phyloP scores from a whole-genome alignment of 2,329 filamentous ascomycete genomes.

The Aspergillus brasiliensis region DNA sequence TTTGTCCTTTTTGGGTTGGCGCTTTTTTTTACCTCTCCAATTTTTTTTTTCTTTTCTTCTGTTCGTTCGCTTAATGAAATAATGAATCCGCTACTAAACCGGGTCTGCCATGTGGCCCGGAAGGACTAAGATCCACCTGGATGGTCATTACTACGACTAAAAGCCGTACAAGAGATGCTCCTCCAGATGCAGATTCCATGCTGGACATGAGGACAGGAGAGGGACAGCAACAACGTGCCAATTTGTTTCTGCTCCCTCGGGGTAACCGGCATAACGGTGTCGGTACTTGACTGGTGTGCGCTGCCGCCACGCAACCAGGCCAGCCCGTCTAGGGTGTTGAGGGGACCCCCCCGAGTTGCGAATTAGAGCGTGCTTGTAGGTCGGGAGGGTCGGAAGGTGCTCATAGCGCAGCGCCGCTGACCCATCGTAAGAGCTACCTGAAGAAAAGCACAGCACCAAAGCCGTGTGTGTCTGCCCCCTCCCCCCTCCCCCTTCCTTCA shows the following conservation, averaged over 20 bases:
- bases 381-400: slow-evolving; percentile 26
- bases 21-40: too few relatives aligned
- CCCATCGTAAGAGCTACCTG: slow-evolving; percentile 26
- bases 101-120: slow-evolving; percentile 23
- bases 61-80: background rate
- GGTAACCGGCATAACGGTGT: slow-evolving; percentile 8
- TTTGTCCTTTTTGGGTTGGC: background rate
- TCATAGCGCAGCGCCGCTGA: slow-evolving; percentile 23
- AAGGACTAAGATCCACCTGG: slow-evolving; percentile 20
- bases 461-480: slow-evolving; percentile 4
- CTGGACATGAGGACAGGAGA: background rate
- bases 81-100: slow-evolving; percentile 6
- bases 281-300: slow-evolving; percentile 14
- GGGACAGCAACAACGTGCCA: slow-evolving; percentile 8
- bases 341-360: slow-evolving; percentile 14
- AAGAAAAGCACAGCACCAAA: slow-evolving; percentile 27
- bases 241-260: background rate
- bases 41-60: background rate
- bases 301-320: slow-evolving; percentile 14
- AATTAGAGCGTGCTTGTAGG: slow-evolving; percentile 23
- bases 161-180: slow-evolving; percentile 3
- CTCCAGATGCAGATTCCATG: background rate
- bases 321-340: slow-evolving; percentile 17
- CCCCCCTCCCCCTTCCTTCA: slow-evolving; percentile 23
- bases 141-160: slow-evolving; percentile 3